Conservation (phyloP, 2,329 filamentous ascomycete genomes). For the Epichloe scottii region DNA sequence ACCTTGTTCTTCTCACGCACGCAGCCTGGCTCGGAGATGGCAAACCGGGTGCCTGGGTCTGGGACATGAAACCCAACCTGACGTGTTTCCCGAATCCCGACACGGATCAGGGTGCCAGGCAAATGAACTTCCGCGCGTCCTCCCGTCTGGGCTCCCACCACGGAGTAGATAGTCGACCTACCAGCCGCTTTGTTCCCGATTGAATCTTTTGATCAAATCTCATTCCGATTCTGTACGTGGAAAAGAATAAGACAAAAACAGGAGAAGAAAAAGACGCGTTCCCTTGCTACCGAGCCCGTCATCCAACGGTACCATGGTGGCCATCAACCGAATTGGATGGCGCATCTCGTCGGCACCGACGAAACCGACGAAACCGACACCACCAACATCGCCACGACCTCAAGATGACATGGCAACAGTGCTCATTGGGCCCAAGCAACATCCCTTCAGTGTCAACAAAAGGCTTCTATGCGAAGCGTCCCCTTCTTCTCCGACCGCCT, state of each 20-base stretch:
- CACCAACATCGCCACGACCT: conserved; percentile 11
- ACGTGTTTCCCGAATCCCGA: no score
- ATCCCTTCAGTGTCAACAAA: conserved; percentile 30
- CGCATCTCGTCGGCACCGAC: neutral
- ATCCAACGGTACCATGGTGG: neutral
- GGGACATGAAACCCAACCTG: no score
- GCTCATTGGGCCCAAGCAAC: conserved; percentile 29
- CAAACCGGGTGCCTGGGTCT: no score
- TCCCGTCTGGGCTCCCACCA: neutral
- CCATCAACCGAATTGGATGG: neutral
- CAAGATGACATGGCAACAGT: conserved; percentile 20
- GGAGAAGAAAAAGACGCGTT: no score
- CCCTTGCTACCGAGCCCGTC: no score
- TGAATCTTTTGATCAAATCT: no score
- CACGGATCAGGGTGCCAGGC: no score
- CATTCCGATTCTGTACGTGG: no score
- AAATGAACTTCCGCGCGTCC: neutral
- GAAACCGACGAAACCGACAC: conserved; percentile 7
- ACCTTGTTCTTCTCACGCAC: no score
- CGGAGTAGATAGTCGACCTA: neutral
- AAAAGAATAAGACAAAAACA: no score
- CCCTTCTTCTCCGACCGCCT: conserved; percentile 36
- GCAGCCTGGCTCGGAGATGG: no score
- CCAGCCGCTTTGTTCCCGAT: no score
- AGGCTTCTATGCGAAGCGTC: conserved; percentile 34